Conservation (phyloP, 352 stramenopile species). For the Phytophthora foliorum region DNA sequence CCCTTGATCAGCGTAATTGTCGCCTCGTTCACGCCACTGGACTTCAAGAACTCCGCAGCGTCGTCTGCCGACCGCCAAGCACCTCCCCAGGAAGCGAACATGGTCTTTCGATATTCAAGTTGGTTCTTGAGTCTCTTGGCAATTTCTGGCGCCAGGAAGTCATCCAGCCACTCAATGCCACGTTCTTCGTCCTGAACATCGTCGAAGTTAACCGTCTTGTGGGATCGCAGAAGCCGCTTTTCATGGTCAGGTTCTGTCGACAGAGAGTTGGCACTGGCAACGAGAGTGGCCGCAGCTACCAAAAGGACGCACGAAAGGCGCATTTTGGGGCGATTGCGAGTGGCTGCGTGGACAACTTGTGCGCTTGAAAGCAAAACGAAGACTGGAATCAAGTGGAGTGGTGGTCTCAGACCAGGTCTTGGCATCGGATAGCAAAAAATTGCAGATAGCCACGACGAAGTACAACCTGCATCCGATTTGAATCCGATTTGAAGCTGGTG, state of each 20-base stretch:
- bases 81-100: neutral
- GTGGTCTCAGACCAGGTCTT: no score
- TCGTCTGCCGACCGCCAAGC: neutral
- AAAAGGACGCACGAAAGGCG: constrained; percentile 3
- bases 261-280: constrained; percentile 1
- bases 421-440: no score
- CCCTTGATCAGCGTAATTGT: no score
- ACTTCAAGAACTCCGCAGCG: neutral
- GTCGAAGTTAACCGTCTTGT: neutral
- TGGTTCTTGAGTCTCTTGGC: constrained; percentile 1
- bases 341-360: neutral
- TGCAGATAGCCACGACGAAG: no score
- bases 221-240: neutral
- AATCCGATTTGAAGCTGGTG: no score
- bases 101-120: neutral
- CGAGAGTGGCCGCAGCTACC: neutral
- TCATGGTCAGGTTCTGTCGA: neutral
- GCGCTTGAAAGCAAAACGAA: neutral
- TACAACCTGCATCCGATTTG: no score
- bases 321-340: neutral
- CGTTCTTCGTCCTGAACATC: constrained; percentile 6
- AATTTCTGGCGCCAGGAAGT: neutral
- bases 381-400: no score
- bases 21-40: no score
- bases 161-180: neutral